These are phyloP conservation scores for Petrea volubilis DNA, from an alignment of 257 asterid genomes.

Conservation along the genomic window DNA sequence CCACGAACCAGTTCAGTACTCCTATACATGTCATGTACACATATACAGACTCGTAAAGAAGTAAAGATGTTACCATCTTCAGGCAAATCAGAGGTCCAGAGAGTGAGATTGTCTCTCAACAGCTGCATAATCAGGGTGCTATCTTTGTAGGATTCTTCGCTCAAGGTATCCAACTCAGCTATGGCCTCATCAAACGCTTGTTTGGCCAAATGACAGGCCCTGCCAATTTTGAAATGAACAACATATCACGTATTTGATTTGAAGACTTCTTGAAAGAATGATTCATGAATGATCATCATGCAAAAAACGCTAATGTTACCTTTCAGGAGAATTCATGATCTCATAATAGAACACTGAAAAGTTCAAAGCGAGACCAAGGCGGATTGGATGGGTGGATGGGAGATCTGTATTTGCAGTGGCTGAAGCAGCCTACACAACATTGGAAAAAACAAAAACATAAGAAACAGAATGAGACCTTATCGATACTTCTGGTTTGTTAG, in stretches of 20 bases:
- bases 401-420: constrained; percentile 68
- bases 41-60: not conserved
- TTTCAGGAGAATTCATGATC: constrained; percentile 87
- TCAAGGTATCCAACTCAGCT: constrained; percentile 70
- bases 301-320: constrained; percentile 35
- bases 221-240: constrained; percentile 22
- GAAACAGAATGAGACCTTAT: constrained; percentile 11
- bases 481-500: not conserved
- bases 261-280: not conserved
- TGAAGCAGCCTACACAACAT: constrained; percentile 62
- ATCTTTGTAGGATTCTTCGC: constrained; percentile 80
- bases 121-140: constrained; percentile 85
- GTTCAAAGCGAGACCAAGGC: constrained; percentile 91
- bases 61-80: constrained; percentile 57
- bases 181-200: constrained; percentile 88
- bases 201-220: constrained; percentile 86
- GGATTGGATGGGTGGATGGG: constrained; percentile 81
- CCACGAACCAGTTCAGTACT: not conserved
- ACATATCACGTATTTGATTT: not conserved
- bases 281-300: not conserved
- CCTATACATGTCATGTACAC: not conserved
- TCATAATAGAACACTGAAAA: constrained; percentile 87
- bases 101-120: constrained; percentile 83
- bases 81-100: constrained; percentile 88
- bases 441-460: constrained; percentile 14